Evolutionary conservation across 192 early-diverging fungal genomes (phyloP), one percentile per base, ranked within the genome.

Genomic region (Backusella macrospora): DNA sequence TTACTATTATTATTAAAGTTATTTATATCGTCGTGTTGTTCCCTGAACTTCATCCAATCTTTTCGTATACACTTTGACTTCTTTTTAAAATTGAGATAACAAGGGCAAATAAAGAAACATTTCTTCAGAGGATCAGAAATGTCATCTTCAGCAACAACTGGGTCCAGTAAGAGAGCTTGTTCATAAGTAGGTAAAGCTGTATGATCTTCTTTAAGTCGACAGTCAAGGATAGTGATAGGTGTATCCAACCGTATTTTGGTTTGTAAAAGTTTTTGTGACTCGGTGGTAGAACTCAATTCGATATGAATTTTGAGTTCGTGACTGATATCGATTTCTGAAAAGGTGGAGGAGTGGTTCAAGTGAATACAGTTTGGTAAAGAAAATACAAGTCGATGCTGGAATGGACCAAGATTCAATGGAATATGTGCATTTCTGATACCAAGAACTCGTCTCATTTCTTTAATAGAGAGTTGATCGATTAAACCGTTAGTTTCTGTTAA

Each of bases 191-290:
- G 78, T 21, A 79, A 21, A 3, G 68, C 29, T 14, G 63, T 65
- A 68, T 72, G 75, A 29, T 79, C 78, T 39, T 79, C 73, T 23
- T 79, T 79, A 14, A 79, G 46, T 12, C 78, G 43, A 66, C 78
- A 79, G 37, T 79, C 78, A 5, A 79, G 48, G 2, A 79, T 68
- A 6, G 78, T 79, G 29, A 79, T 75, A 4, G 68, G 68, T 14
- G 70, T 75, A 2, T 79, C 73, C 12, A 79, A 26, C 14, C 55
- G 63, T 4, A 79, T 72, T 13, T 64, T 69, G 2, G 64, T 71
- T 15, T 69, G 40, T 64, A 47, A 15, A 1, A 38, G 1, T 18
- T 68, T 10, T 47, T 66, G 37, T 7, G 65, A 42, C 7, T 26
- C 73, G 4, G 26, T 26, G 5, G 78, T 68, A 2, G 68, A 49